phyloP scores from a whole-genome alignment of 805 yeast genomes.

The Cyberlindnera saturnus region DNA sequence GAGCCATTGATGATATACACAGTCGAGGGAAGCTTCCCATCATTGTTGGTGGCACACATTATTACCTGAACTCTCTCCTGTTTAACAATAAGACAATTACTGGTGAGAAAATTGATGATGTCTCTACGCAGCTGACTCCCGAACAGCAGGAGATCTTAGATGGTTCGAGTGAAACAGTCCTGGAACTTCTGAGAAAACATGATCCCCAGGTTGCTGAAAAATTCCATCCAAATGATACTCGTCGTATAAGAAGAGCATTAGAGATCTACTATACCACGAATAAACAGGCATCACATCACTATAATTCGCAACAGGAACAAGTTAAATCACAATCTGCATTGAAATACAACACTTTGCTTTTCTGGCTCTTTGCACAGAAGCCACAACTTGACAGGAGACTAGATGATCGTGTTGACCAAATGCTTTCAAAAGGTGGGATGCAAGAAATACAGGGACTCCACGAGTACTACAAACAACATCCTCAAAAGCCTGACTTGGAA shows the following conservation, averaged over 20 bases:
- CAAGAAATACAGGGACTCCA: conserved; percentile 63
- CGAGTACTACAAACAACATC: conserved; percentile 31
- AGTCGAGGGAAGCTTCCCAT: conserved; percentile 71
- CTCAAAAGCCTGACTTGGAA: conserved; percentile 44
- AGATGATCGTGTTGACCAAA: conserved; percentile 75
- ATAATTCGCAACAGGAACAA: conserved; percentile 48
- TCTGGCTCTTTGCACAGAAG: conserved; percentile 78
- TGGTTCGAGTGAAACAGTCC: conserved; percentile 46
- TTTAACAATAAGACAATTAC: conserved; percentile 61
- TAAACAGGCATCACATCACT: conserved; percentile 62
- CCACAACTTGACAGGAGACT: conserved; percentile 53
- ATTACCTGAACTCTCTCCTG: conserved; percentile 74
- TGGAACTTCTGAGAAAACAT: conserved; percentile 37
- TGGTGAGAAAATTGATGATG: neutral
- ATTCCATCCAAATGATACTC: conserved; percentile 86
- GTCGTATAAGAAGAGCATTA: conserved; percentile 74
- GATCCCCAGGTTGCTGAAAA: conserved; percentile 75
- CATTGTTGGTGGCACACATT: conserved; percentile 94
- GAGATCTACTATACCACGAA: conserved; percentile 73
- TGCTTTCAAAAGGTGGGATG: conserved; percentile 67
- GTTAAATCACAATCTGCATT: conserved; percentile 41
- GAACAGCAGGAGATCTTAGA: conserved; percentile 42
- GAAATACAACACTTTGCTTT: conserved; percentile 55
- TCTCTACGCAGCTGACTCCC: conserved; percentile 18
- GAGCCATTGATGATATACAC: conserved; percentile 58